These are phyloP conservation scores for Dipteronia sinensis DNA, from an alignment of 345 rosid species.

Conservation along the genomic window DNA sequence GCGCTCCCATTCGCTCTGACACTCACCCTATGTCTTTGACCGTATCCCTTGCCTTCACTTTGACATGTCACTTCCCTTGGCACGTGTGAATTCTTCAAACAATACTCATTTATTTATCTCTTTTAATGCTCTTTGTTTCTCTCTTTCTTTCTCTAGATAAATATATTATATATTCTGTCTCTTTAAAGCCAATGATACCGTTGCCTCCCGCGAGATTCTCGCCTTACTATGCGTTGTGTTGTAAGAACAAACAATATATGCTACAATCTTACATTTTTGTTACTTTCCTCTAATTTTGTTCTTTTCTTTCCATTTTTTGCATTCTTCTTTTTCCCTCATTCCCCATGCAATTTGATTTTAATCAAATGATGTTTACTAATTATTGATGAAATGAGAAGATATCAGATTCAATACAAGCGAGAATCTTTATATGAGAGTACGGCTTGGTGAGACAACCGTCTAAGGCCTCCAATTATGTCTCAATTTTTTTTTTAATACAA, in stretches of 20 bases:
- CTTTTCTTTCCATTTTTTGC: background rate
- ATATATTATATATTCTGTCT: too few relatives aligned
- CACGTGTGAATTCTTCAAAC: slow-evolving; percentile 37
- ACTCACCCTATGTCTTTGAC: slow-evolving; percentile 42
- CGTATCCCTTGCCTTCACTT: slow-evolving; percentile 20
- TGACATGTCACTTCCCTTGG: slow-evolving; percentile 32
- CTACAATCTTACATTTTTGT: slow-evolving; percentile 29
- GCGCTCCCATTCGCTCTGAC: slow-evolving; percentile 25
- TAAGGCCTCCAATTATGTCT: too few relatives aligned
- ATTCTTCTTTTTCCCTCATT: too few relatives aligned
- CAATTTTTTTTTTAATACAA: too few relatives aligned
- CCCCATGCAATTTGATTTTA: too few relatives aligned
- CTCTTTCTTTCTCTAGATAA: too few relatives aligned
- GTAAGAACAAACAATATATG: slow-evolving; percentile 7
- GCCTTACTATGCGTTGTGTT: slow-evolving; percentile 43
- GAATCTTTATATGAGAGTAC: too few relatives aligned
- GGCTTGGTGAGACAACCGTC: too few relatives aligned
- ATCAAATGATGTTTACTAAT: too few relatives aligned
- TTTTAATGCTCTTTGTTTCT: slow-evolving; percentile 35
- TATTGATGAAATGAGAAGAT: too few relatives aligned
- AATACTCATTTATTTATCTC: background rate
- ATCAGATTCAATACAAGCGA: too few relatives aligned
- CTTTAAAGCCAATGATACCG: slow-evolving; percentile 13
- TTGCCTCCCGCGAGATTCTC: slow-evolving; percentile 59
- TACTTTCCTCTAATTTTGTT: slow-evolving; percentile 8